Evolutionary conservation across 2,329 filamentous ascomycete species (phyloP).

Genomic region (Aspergillus udagawae): DNA sequence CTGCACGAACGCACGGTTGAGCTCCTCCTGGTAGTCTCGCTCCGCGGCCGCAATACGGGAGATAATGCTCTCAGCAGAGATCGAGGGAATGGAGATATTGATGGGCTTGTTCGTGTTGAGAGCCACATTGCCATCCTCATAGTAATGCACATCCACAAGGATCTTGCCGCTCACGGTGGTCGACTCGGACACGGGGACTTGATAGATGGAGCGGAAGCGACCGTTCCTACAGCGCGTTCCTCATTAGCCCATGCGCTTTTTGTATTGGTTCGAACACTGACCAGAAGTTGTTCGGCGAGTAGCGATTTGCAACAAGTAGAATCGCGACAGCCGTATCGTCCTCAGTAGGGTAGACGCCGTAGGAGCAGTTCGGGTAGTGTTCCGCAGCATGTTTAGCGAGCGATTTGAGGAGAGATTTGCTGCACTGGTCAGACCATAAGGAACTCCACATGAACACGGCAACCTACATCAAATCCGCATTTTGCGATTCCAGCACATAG

Average conservation of each 20-base stretch:
- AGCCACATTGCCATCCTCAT: conserved; percentile 97
- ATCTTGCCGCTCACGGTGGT: conserved; percentile 70
- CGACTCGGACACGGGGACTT: conserved; percentile 60
- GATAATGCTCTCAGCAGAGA: conserved; percentile 65
- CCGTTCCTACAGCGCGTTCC: conserved; percentile 65
- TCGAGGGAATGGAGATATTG: conserved; percentile 56
- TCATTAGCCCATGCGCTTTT: neutral
- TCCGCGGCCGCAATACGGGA: conserved; percentile 75
- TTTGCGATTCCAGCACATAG: conserved; percentile 69
- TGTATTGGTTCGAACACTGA: conserved; percentile 34
- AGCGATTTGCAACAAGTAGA: conserved; percentile 89
- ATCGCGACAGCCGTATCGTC: conserved; percentile 73
- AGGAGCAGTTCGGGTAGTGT: conserved; percentile 79
- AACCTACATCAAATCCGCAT: conserved; percentile 74
- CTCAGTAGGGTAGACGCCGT: conserved; percentile 77
- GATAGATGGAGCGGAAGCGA: conserved; percentile 88
- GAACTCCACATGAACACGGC: neutral
- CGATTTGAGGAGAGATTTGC: conserved; percentile 78
- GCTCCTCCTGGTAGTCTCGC: conserved; percentile 92
- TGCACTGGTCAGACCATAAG: conserved; percentile 34
- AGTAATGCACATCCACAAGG: conserved; percentile 97
- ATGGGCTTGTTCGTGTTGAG: conserved; percentile 82
- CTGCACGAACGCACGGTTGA: conserved; percentile 83
- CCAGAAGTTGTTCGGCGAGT: conserved; percentile 98
- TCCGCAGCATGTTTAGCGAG: conserved; percentile 74